Percentiles rank a stretch among this genome's conserved stretches.
Evolutionary conservation across 345 rosid genomes (phyloP).

Genomic region (Eucalyptus sideroxylon): DNA sequence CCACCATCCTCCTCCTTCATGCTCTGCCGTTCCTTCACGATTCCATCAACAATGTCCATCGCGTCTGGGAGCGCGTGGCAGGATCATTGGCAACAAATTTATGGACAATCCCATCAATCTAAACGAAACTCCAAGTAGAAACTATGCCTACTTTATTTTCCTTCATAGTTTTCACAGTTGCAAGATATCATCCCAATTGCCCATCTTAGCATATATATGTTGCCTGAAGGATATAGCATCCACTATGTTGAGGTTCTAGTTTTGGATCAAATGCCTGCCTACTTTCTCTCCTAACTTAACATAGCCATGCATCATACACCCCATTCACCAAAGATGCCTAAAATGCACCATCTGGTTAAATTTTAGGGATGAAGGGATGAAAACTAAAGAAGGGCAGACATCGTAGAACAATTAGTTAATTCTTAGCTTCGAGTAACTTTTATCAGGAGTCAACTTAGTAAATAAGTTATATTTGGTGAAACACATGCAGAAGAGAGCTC

Average conservation of each 20-base stretch:
- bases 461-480: neutral
- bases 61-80: neutral
- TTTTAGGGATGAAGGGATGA: neutral
- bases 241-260: constrained; percentile 8
- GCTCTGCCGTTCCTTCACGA: constrained; percentile 37
- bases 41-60: constrained; percentile 42
- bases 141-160: neutral
- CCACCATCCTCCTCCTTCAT: constrained; percentile 6
- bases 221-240: constrained; percentile 3
- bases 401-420: neutral
- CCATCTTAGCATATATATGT: constrained; percentile 7
- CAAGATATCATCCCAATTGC: constrained; percentile 6
- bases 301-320: neutral
- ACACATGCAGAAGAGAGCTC: neutral
- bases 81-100: constrained; percentile 3
- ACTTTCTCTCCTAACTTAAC: neutral
- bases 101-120: constrained; percentile 8
- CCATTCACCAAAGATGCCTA: neutral
- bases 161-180: constrained; percentile 4
- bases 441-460: neutral
- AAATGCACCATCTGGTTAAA: neutral
- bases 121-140: constrained; percentile 14
- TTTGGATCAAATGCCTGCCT: constrained; percentile 2
- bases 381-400: neutral
- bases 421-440: neutral